Evolutionary conservation across 768 basidiomycete genomes (phyloP).

Genomic region (Scleroderma citrinum): DNA sequence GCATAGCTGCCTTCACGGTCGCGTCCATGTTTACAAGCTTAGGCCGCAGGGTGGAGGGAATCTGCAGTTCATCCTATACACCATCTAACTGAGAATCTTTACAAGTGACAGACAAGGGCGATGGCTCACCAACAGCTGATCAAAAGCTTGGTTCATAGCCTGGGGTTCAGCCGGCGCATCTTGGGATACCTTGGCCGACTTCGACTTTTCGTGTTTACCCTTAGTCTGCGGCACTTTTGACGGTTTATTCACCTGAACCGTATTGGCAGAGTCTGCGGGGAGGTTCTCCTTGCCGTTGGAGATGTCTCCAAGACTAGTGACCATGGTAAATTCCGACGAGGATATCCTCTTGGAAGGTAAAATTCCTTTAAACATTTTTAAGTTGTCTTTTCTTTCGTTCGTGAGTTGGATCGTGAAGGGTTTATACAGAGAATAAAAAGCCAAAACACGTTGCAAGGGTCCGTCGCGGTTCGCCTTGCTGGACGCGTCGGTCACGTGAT

Average conservation of each 20-base stretch:
- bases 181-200: slow-evolving; percentile 39
- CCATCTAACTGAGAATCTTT: slow-evolving; percentile 1
- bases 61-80: slow-evolving; percentile 80
- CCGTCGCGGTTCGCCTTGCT: slow-evolving; percentile 24
- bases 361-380: slow-evolving; percentile 76
- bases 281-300: slow-evolving; percentile 65
- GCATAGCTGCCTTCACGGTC: slow-evolving; percentile 86
- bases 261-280: slow-evolving; percentile 33
- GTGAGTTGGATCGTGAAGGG: slow-evolving; percentile 3
- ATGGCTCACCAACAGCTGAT: slow-evolving; percentile 65
- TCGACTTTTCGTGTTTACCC: slow-evolving; percentile 37
- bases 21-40: slow-evolving; percentile 79
- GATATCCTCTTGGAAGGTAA: slow-evolving; percentile 62
- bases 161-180: slow-evolving; percentile 29
- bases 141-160: slow-evolving; percentile 67
- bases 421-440: not conserved
- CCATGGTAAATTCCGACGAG: slow-evolving; percentile 67
- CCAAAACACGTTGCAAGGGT: slow-evolving; percentile 3
- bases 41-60: slow-evolving; percentile 68
- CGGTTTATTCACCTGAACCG: slow-evolving; percentile 26
- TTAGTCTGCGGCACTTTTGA: slow-evolving; percentile 14
- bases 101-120: not conserved
- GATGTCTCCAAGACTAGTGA: slow-evolving; percentile 48
- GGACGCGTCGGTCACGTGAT: slow-evolving; percentile 30
- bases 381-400: slow-evolving; percentile 5